A percentile compares a stretch with the other conserved stretches of the same genome.
Evolutionary conservation across 148 eudicot genomes (phyloP).

Genomic region (Amaranthus cruentus): DNA sequence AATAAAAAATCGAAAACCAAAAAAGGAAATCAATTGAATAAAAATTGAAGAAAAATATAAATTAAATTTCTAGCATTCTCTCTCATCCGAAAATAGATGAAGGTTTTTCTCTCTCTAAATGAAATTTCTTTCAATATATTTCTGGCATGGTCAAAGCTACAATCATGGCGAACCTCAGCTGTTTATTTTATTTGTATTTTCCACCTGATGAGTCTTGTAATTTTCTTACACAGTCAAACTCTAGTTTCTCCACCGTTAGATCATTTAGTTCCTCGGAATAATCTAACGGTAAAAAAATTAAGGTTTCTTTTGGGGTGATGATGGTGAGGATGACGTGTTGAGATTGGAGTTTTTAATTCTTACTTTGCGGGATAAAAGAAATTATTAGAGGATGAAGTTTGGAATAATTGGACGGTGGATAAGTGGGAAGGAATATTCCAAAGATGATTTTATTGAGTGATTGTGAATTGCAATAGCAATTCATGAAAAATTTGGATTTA

Average conservation of each 20-base stretch:
- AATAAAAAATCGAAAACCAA: neutral
- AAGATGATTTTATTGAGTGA: too few species aligned
- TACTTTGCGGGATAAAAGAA: too few species aligned
- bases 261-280: neutral
- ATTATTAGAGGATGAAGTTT: too few species aligned
- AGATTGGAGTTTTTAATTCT: neutral
- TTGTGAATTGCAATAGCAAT: too few species aligned
- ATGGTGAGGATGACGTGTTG: neutral
- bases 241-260: constrained; percentile 15
- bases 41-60: neutral
- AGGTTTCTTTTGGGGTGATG: neutral
- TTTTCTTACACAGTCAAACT: constrained; percentile 20
- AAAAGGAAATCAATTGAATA: neutral
- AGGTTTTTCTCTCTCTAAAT: constrained; percentile 4
- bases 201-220: neutral
- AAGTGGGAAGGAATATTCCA: too few species aligned
- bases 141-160: constrained; percentile 27
- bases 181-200: neutral
- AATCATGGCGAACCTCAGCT: constrained; percentile 32
- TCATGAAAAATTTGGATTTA: too few species aligned
- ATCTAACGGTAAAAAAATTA: constrained; percentile 17
- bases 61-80: neutral
- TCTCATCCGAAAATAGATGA: neutral
- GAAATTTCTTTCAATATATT: neutral
- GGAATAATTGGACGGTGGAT: too few species aligned